Evolutionary conservation across 495 filamentous ascomycete genomes (phyloP).

Genomic region (Hypomontagnella submonticulosa): DNA sequence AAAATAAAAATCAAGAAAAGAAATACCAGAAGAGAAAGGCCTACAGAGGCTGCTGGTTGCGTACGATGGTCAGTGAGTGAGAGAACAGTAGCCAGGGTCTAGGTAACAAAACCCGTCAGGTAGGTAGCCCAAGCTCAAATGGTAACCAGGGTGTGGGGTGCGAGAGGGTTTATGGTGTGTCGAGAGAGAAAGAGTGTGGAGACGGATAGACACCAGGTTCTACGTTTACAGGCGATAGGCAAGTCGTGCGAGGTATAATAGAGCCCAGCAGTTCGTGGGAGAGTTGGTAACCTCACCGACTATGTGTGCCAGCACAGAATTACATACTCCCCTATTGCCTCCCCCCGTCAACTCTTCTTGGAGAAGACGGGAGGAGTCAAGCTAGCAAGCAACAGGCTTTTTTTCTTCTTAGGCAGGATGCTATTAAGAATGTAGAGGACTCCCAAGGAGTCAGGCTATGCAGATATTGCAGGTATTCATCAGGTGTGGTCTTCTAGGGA

Average conservation of each 20-base stretch:
- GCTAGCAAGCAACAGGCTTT: slow-evolving; percentile 38
- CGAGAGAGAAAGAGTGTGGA: slow-evolving; percentile 47
- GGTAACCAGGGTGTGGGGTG: slow-evolving; percentile 46
- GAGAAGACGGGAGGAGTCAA: slow-evolving; percentile 35
- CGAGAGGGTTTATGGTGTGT: slow-evolving; percentile 40
- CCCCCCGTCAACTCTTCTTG: slow-evolving; percentile 12
- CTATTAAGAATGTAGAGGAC: slow-evolving; percentile 13
- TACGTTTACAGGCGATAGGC: slow-evolving; percentile 46
- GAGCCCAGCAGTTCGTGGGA: slow-evolving; percentile 45
- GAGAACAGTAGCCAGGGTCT: slow-evolving; percentile 36
- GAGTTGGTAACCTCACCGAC: slow-evolving; percentile 43
- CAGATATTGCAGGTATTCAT: slow-evolving; percentile 31
- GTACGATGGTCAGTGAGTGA: slow-evolving; percentile 45
- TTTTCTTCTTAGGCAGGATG: slow-evolving; percentile 23
- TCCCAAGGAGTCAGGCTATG: slow-evolving; percentile 25
- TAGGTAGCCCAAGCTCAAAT: slow-evolving; percentile 41
- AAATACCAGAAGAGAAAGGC: slow-evolving; percentile 44
- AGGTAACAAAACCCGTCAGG: slow-evolving; percentile 39
- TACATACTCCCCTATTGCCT: slow-evolving; percentile 25
- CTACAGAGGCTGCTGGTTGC: slow-evolving; percentile 43
- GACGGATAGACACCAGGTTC: slow-evolving; percentile 46
- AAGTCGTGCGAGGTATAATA: slow-evolving; percentile 50
- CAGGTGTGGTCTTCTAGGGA: slow-evolving; percentile 18
- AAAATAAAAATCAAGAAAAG: slow-evolving; percentile 45
- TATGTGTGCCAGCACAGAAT: slow-evolving; percentile 44